Percentiles rank a stretch among this genome's conserved stretches.
Conservation (phyloP, 2,329 filamentous ascomycete genomes). For the Colletotrichum caudatum region DNA sequence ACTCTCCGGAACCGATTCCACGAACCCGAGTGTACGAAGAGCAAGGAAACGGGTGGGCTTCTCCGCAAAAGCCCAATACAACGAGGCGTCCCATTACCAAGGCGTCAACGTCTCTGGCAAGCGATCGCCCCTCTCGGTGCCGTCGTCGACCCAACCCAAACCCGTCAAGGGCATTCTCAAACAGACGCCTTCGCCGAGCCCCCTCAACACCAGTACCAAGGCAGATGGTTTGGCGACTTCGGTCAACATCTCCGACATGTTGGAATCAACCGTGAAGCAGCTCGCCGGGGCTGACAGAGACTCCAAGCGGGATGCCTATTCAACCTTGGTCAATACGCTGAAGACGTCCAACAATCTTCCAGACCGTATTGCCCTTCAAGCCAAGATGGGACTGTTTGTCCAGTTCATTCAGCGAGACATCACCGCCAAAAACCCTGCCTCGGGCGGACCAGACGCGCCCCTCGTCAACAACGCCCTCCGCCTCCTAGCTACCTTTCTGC, state of each 20-base stretch:
- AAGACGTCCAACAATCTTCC: constrained; percentile 87
- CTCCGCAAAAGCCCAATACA: constrained; percentile 67
- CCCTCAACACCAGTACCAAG: constrained; percentile 54
- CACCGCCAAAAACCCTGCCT: constrained; percentile 66
- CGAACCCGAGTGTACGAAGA: constrained; percentile 58
- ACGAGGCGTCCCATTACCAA: constrained; percentile 62
- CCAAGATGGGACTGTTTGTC: constrained; percentile 81
- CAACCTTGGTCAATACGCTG: constrained; percentile 79
- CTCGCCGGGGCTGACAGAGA: constrained; percentile 79
- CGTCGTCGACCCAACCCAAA: constrained; percentile 56
- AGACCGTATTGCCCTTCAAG: constrained; percentile 76
- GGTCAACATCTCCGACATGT: constrained; percentile 79
- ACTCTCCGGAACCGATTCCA: constrained; percentile 55
- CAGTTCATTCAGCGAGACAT: constrained; percentile 90
- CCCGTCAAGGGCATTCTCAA: constrained; percentile 83
- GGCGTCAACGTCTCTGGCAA: constrained; percentile 53
- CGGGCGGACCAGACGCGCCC: constrained; percentile 70
- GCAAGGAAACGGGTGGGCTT: constrained; percentile 68
- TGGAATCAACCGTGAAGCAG: constrained; percentile 86
- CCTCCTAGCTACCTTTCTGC: constrained; percentile 81
- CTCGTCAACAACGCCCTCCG: constrained; percentile 83
- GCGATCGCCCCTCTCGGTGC: constrained; percentile 56
- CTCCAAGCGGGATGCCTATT: constrained; percentile 86
- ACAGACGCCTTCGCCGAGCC: constrained; percentile 64
- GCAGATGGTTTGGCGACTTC: constrained; percentile 53